Evolutionary conservation across 257 asterid genomes (phyloP), one percentile per base, ranked within the genome.

Genomic region (Scutellaria galericulata): DNA sequence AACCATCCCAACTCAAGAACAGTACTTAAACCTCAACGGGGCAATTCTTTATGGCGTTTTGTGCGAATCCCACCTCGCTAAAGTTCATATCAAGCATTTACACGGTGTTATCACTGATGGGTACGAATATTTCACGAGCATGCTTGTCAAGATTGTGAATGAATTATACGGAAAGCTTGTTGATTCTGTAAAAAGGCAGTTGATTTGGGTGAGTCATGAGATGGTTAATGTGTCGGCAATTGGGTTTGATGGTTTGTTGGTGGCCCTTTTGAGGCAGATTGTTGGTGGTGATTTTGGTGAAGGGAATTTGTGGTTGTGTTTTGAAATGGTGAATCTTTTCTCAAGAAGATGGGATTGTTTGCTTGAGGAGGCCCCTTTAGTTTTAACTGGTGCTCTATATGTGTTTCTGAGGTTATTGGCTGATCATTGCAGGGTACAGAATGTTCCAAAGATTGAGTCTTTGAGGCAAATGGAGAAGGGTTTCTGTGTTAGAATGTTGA

Each of bases 41-140:
- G 96, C 96, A 40, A 81, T 93, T 68, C 85, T 90, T 12, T 85
- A 83, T 60, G 97, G 85, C 57, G 69, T 89, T 79, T 67, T 90
- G 35, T 64, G 79, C 65, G 91, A 93, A 53, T 76, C 89, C 75
- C 81, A 81, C 13, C 78, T 77, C 47, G 83, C 82, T 20, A 76
- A 76, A 71, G 77, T 89, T 42, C 96, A 87, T 77, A 75, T 89
- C 35, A 90, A 90, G 83, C 97, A 87, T 75, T 78, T 93, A 31
- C 96, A 93, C 39, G 95, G 86, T 15, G 72, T 87, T 20, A 50
- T 83, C 12, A 75, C 87, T 1, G 97, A 93, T 72, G 98, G 95
- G 7, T 90, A 79, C 37, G 75, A 62, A 62, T 83, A 78, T 46
- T 90, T 89, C 82, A 90, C 92, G 6, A 77, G 82, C 74, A 48